Evolutionary conservation across 1,284 basidiomycete species (phyloP), one percentile per base, ranked within the genome.

Genomic region (Leccinum fallax): DNA sequence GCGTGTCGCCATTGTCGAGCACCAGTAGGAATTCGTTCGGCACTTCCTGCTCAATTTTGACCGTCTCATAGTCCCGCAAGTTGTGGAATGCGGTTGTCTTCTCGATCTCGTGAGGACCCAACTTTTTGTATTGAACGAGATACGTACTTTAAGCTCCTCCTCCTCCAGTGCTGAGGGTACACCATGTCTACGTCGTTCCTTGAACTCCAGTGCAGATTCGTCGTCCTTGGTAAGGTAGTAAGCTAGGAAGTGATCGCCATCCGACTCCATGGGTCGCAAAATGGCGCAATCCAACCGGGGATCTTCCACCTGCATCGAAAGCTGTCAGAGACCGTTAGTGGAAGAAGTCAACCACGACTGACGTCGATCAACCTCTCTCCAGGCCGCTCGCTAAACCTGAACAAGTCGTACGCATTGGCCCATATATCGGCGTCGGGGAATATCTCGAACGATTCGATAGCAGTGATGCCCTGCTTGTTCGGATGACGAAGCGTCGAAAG

Each of bases 361-460:
- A 88, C 88, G 69, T 93, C 89, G 16, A 84, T 72, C 7, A 83
- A 68, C 46, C 87, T 81, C 58, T 94, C 91, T 11, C 93, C 92
- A 21, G 95, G 95, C 21, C 94, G 81, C 72, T 97, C 95, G 11
- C 89, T 89, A 72, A 95, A 97, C 65, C 89, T 82, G 80, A 97
- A 91, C 62, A 97, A 75, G 69, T 95, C 92, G 73, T 95, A 96
- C 63, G 90, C 87, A 73, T 95, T 96, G 53, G 91, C 85, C 93
- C 94, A 97, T 28, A 94, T 88, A 59, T 93, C 89, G 3, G 85
- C 83, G 71, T 97, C 94, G 0, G 95, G 95, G 28, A 96, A 81
- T 60, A 97, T 80, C 68, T 95, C 91, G 76, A 89, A 97, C 5
- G 88, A 89, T 68, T 94, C 92, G 40, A 94, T 84, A 1, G 94